A percentile compares a stretch with the other conserved stretches of the same genome.
These are phyloP conservation scores for Ambrosia artemisiifolia DNA, from an alignment of 129 eudicot species.

Conservation along the genomic window DNA sequence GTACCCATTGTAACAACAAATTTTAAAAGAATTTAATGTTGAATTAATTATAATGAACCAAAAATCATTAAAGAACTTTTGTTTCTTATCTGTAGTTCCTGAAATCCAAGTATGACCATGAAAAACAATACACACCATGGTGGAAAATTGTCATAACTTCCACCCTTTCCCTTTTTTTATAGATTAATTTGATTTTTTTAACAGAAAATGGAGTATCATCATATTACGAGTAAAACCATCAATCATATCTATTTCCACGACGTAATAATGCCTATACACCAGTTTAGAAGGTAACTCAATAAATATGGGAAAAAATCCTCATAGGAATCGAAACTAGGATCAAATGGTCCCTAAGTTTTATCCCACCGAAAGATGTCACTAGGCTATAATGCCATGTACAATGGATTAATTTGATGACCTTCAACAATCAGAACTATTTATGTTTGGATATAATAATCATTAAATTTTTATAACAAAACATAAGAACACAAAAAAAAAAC, in stretches of 20 bases:
- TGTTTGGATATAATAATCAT: background rate
- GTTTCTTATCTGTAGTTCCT: slow-evolving; percentile 31
- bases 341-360: too few relatives aligned
- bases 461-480: background rate
- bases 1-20: background rate
- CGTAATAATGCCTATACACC: too few relatives aligned
- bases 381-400: too few relatives aligned
- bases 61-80: slow-evolving; percentile 30
- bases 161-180: background rate
- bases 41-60: slow-evolving; percentile 8
- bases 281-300: too few relatives aligned
- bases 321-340: too few relatives aligned
- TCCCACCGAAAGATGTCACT: too few relatives aligned
- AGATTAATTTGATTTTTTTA: background rate
- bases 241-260: too few relatives aligned
- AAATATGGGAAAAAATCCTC: too few relatives aligned
- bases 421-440: background rate
- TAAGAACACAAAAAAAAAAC: slow-evolving; percentile 16
- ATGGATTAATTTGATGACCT: background rate
- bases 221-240: too few relatives aligned
- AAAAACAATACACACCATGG: slow-evolving; percentile 25
- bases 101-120: slow-evolving; percentile 27
- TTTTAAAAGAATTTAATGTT: background rate
- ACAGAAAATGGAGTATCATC: too few relatives aligned
- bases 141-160: slow-evolving; percentile 21